phyloP scores from a whole-genome alignment of 2,329 filamentous ascomycete species.

The Periconia sp. region DNA sequence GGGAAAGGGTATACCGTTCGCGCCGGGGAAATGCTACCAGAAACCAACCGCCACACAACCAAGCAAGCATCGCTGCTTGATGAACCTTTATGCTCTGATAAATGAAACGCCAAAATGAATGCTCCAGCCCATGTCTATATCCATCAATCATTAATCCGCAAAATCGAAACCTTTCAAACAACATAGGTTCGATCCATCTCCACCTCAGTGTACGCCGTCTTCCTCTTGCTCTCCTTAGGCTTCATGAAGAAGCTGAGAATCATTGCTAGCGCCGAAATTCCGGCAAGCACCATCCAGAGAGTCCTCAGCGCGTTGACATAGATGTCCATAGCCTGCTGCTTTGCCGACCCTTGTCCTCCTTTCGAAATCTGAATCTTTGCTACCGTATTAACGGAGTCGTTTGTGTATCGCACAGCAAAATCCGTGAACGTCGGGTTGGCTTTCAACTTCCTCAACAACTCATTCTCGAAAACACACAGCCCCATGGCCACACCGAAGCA shows the following conservation, averaged over 20 bases:
- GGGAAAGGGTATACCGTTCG: conserved; percentile 5
- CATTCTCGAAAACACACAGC: conserved; percentile 45
- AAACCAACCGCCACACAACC: neutral
- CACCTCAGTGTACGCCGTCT: neutral
- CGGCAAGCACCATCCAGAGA: conserved; percentile 35
- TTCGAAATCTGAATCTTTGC: conserved; percentile 24
- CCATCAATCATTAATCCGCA: neutral
- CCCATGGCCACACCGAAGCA: conserved; percentile 52
- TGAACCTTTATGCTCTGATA: neutral
- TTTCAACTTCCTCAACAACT: conserved; percentile 22
- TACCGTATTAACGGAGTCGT: conserved; percentile 27
- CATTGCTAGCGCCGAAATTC: conserved; percentile 22
- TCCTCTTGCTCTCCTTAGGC: conserved; percentile 1
- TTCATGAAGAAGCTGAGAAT: conserved; percentile 21
- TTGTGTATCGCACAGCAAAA: conserved; percentile 20
- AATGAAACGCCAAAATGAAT: conserved; percentile 1
- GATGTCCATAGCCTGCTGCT: conserved; percentile 18
- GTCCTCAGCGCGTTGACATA: conserved; percentile 29
- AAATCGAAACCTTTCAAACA: neutral
- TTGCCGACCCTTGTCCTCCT: conserved; percentile 8
- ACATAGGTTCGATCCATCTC: conserved; percentile 8
- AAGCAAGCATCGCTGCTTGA: conserved; percentile 1
- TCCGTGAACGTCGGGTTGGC: conserved; percentile 17
- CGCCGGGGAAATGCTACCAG: conserved; percentile 1
- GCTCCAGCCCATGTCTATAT: neutral